Percentiles rank a stretch among this genome's conserved stretches.
Evolutionary conservation across 371 early-diverging fungal genomes (phyloP).

Genomic region (Mucor saturninus): DNA sequence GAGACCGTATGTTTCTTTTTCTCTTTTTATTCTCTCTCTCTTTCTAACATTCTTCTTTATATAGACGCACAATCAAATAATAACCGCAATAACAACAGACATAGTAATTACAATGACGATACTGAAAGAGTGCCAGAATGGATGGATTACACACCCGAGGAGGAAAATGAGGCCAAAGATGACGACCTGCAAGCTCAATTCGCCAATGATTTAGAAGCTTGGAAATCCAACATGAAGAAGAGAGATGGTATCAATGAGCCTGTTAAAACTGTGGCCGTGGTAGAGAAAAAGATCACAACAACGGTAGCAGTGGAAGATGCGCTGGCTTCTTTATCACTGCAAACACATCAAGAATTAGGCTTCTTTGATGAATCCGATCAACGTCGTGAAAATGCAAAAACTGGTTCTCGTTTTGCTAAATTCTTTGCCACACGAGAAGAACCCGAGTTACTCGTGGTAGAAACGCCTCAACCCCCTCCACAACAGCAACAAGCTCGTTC

Average conservation of each 20-base stretch:
- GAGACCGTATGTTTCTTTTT: constrained; percentile 8
- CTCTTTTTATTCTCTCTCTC: too few relatives aligned
- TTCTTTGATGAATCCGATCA: constrained; percentile 26
- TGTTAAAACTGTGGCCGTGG: not conserved
- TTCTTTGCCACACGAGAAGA: constrained; percentile 63
- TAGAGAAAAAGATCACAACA: constrained; percentile 1
- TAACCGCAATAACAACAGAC: constrained; percentile 9
- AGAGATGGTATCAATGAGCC: constrained; percentile 40
- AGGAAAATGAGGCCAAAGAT: constrained; percentile 27
- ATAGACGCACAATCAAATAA: constrained; percentile 8
- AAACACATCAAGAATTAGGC: constrained; percentile 2
- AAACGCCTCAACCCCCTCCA: not conserved
- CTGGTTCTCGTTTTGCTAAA: constrained; percentile 67
- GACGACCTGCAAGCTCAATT: constrained; percentile 40
- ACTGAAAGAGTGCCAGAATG: constrained; percentile 63
- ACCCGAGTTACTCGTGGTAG: not conserved
- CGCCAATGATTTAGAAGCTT: constrained; percentile 64
- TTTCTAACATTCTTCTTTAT: too few relatives aligned
- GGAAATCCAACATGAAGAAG: constrained; percentile 70
- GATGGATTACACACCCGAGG: constrained; percentile 70
- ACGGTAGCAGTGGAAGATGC: not conserved
- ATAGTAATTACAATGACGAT: constrained; percentile 16
- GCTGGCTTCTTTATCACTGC: constrained; percentile 9
- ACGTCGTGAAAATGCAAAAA: constrained; percentile 39
- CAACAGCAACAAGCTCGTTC: constrained; percentile 30